phyloP scores from a whole-genome alignment of 2,329 filamentous ascomycete species.

The Colletotrichum gigasporum region DNA sequence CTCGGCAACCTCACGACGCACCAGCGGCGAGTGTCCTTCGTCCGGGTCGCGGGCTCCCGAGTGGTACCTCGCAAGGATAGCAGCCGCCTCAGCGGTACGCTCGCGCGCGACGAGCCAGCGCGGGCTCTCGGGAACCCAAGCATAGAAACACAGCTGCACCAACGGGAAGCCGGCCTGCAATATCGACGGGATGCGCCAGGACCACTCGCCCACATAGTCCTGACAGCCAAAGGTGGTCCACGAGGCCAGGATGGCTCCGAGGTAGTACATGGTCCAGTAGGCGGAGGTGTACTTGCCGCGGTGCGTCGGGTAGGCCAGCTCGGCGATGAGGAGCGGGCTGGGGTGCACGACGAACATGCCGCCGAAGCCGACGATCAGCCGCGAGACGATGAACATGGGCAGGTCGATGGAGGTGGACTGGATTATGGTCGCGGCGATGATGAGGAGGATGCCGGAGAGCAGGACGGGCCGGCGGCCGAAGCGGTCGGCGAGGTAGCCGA shows the following conservation, averaged over 20 bases:
- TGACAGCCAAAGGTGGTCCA: conserved; percentile 32
- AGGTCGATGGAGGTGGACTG: conserved; percentile 47
- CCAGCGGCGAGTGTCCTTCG: conserved; percentile 40
- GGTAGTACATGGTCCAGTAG: conserved; percentile 47
- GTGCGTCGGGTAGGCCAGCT: conserved; percentile 46
- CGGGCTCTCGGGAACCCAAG: conserved; percentile 58
- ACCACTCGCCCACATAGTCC: conserved; percentile 13
- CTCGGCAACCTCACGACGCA: conserved; percentile 15
- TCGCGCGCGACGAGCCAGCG: conserved; percentile 58
- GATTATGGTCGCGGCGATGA: conserved; percentile 46
- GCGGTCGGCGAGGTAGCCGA: conserved; percentile 46
- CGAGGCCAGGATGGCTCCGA: conserved; percentile 30
- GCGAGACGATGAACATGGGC: conserved; percentile 45
- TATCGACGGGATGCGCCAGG: conserved; percentile 19
- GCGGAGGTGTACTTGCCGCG: conserved; percentile 44
- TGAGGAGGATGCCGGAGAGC: conserved; percentile 44
- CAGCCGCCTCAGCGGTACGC: conserved; percentile 57
- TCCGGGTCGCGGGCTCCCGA: conserved; percentile 43
- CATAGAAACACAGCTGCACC: conserved; percentile 12
- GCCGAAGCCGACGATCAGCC: conserved; percentile 44
- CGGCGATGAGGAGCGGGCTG: conserved; percentile 45
- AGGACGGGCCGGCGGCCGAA: conserved; percentile 50
- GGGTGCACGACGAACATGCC: conserved; percentile 51
- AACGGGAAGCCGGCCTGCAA: conserved; percentile 20
- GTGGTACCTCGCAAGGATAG: conserved; percentile 59